Evolutionary conservation across 176 grass and related monocot species (phyloP).

Genomic region (Oryza coarctata): DNA sequence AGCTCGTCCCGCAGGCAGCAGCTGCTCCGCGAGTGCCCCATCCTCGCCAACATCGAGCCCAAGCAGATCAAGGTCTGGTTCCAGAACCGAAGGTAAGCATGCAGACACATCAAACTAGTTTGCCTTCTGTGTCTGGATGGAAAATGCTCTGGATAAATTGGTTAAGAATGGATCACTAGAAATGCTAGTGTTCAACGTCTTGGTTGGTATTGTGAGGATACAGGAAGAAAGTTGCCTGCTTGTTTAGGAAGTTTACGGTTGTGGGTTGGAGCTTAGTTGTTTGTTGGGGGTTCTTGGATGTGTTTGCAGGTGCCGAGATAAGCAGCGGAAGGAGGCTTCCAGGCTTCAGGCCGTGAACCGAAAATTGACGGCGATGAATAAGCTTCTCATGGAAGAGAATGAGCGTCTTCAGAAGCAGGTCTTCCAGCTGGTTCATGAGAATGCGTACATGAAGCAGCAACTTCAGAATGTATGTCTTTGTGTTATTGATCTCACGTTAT

Average conservation of each 20-base stretch:
- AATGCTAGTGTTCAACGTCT: not conserved
- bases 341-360: conserved; percentile 93
- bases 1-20: conserved; percentile 90
- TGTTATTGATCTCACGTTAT: not conserved
- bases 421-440: conserved; percentile 83
- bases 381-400: conserved; percentile 99
- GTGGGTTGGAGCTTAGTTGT: not conserved
- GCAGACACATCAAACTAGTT: not conserved
- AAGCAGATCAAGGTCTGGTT: conserved; percentile 99
- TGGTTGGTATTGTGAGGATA: conserved; percentile 26
- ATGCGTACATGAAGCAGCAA: conserved; percentile 89
- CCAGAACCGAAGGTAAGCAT: conserved; percentile 86
- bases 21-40: conserved; percentile 85
- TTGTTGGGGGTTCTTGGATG: not conserved
- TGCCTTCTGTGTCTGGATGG: not conserved
- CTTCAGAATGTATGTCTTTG: conserved; percentile 70
- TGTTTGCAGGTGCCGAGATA: conserved; percentile 81
- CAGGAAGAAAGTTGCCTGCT: not conserved
- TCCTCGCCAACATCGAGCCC: conserved; percentile 88
- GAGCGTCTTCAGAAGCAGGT: conserved; percentile 98
- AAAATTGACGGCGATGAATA: conserved; percentile 96
- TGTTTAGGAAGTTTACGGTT: not conserved
- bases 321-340: conserved; percentile 90
- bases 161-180: not conserved
- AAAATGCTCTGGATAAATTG: not conserved